phyloP scores from a whole-genome alignment of 1,284 basidiomycete species.

The Coniferiporia sulphurascens region DNA sequence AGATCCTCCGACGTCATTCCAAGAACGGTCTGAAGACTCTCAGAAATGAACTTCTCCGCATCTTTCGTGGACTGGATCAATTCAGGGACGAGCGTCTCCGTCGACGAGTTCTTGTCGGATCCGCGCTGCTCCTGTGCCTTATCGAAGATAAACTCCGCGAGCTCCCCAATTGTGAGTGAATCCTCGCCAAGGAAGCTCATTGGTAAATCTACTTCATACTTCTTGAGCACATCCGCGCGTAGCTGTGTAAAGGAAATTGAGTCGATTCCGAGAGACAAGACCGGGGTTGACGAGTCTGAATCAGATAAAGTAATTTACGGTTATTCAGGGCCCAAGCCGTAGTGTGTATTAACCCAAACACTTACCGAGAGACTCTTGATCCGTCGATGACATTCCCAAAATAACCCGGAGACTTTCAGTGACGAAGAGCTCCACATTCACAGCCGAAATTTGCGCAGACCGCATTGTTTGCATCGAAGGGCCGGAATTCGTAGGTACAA shows the following conservation, averaged over 20 bases:
- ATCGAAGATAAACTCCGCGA: slow-evolving; percentile 10
- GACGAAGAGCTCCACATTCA: slow-evolving; percentile 4
- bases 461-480: not conserved
- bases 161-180: slow-evolving; percentile 5
- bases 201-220: slow-evolving; percentile 13
- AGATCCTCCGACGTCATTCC: slow-evolving; percentile 13
- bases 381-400: slow-evolving; percentile 4
- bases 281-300: slow-evolving; percentile 12
- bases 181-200: slow-evolving; percentile 16
- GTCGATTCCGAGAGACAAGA: slow-evolving; percentile 15
- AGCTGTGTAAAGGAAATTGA: slow-evolving; percentile 17
- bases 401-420: slow-evolving; percentile 6
- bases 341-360: not conserved
- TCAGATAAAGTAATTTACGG: not conserved
- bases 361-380: slow-evolving; percentile 11
- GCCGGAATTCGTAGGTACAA: not conserved
- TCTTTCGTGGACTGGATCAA: slow-evolving; percentile 3
- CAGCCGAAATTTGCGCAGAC: not conserved
- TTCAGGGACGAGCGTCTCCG: slow-evolving; percentile 11
- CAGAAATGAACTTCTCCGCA: slow-evolving; percentile 13
- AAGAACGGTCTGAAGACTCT: slow-evolving; percentile 11
- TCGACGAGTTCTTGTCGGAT: slow-evolving; percentile 6
- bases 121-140: slow-evolving; percentile 7
- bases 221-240: slow-evolving; percentile 7
- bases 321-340: not conserved